Evolutionary conservation across 352 stramenopile species (phyloP).

Genomic region (Plasmopara halstedii): DNA sequence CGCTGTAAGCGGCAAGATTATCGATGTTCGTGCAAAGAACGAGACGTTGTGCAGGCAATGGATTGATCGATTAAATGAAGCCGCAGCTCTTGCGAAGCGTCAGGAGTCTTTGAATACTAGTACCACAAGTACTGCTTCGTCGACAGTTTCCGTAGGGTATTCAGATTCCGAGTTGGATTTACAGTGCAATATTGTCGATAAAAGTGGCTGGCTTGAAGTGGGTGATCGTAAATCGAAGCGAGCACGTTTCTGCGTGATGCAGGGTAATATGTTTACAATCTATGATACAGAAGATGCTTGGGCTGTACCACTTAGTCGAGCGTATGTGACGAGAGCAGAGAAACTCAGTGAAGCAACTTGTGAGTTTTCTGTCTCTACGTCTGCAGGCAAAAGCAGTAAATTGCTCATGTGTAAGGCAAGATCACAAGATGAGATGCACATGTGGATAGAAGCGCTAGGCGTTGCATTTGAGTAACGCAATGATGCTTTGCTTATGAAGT

Average conservation of each 20-base stretch:
- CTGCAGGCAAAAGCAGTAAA: slow-evolving; percentile 63
- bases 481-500: background rate
- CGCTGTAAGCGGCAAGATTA: slow-evolving; percentile 75
- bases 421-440: slow-evolving; percentile 66
- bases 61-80: slow-evolving; percentile 66
- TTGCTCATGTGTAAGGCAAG: slow-evolving; percentile 56
- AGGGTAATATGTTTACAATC: slow-evolving; percentile 76
- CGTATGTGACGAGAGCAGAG: slow-evolving; percentile 62
- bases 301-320: slow-evolving; percentile 65
- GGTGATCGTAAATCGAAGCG: slow-evolving; percentile 73
- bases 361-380: slow-evolving; percentile 59
- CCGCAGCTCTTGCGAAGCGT: slow-evolving; percentile 56
- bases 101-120: slow-evolving; percentile 70
- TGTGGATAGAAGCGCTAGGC: slow-evolving; percentile 63
- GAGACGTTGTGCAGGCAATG: slow-evolving; percentile 63
- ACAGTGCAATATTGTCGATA: slow-evolving; percentile 68
- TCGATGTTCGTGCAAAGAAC: slow-evolving; percentile 76
- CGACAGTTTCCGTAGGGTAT: slow-evolving; percentile 50
- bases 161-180: slow-evolving; percentile 67
- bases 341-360: slow-evolving; percentile 52
- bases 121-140: slow-evolving; percentile 65
- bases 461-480: slow-evolving; percentile 37
- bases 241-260: slow-evolving; percentile 64
- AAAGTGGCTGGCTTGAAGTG: slow-evolving; percentile 71
- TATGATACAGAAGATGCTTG: slow-evolving; percentile 79